Evolutionary conservation across 202 grass and related monocot genomes (phyloP).

Genomic region (Panicum hallii): DNA sequence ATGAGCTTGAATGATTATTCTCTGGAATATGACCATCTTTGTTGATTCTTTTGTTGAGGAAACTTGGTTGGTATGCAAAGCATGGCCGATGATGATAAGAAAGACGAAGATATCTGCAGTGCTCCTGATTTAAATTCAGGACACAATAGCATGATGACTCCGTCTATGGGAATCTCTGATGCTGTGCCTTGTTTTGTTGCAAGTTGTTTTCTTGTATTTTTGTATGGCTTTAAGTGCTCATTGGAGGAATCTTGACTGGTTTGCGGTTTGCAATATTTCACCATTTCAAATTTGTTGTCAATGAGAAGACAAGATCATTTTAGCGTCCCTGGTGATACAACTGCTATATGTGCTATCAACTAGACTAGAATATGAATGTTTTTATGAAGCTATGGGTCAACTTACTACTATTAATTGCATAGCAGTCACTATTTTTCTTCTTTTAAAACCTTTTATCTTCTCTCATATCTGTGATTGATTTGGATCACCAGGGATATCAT

Average conservation of each 20-base stretch:
- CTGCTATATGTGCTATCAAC: neutral
- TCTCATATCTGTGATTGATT: neutral
- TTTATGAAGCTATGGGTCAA: neutral
- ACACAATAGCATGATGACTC: constrained; percentile 24
- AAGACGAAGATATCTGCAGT: constrained; percentile 16
- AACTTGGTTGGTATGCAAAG: neutral
- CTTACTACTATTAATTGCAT: neutral
- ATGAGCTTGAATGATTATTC: neutral
- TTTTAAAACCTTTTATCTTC: neutral
- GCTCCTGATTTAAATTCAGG: neutral
- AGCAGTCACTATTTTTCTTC: neutral
- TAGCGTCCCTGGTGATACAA: neutral
- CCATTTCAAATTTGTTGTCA: neutral
- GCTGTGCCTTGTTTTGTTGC: neutral
- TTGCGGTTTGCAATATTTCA: neutral
- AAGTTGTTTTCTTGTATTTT: neutral
- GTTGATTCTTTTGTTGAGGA: neutral
- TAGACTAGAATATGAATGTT: neutral
- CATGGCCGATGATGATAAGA: too few species aligned
- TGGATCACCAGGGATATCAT: neutral
- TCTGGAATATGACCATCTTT: neutral
- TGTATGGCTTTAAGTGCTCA: neutral
- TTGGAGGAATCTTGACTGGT: neutral
- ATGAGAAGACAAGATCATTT: neutral
- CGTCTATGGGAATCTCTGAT: constrained; percentile 48